Conservation (phyloP, 345 rosid species). For the Hibiscus mutabilis region DNA sequence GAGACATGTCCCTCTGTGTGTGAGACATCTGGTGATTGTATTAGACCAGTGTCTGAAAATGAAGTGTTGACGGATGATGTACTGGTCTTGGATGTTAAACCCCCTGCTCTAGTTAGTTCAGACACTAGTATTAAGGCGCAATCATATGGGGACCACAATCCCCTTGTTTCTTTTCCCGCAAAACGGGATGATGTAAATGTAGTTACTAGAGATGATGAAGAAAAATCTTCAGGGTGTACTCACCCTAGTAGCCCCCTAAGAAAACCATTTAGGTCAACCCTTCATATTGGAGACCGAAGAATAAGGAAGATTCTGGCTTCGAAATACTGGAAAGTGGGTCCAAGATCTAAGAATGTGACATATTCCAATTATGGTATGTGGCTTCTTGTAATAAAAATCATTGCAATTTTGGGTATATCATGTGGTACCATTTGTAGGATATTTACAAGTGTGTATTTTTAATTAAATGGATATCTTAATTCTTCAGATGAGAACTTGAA, state of each 20-base stretch:
- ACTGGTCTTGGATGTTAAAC: constrained; percentile 46
- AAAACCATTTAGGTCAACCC: constrained; percentile 52
- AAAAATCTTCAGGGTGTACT: constrained; percentile 75
- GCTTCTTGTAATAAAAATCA: background rate
- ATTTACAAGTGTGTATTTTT: background rate
- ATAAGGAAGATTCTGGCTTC: constrained; percentile 86
- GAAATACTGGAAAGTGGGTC: constrained; percentile 54
- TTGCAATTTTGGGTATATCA: background rate
- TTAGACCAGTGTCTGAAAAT: constrained; percentile 38
- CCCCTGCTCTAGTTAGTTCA: constrained; percentile 44
- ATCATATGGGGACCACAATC: constrained; percentile 26
- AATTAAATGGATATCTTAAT: constrained; percentile 8
- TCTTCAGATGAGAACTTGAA: constrained; percentile 51
- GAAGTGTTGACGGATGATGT: constrained; percentile 31
- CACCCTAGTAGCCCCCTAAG: constrained; percentile 47
- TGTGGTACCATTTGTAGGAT: background rate
- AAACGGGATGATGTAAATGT: constrained; percentile 51
- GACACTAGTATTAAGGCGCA: constrained; percentile 41
- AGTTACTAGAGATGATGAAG: constrained; percentile 84
- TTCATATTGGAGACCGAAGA: constrained; percentile 77
- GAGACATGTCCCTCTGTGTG: constrained; percentile 24
- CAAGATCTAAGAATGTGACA: constrained; percentile 46
- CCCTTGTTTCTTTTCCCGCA: constrained; percentile 30
- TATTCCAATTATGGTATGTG: constrained; percentile 45
- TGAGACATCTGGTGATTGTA: constrained; percentile 29